Conservation (phyloP, 345 rosid genomes). For the Eutrema heterophyllum region DNA sequence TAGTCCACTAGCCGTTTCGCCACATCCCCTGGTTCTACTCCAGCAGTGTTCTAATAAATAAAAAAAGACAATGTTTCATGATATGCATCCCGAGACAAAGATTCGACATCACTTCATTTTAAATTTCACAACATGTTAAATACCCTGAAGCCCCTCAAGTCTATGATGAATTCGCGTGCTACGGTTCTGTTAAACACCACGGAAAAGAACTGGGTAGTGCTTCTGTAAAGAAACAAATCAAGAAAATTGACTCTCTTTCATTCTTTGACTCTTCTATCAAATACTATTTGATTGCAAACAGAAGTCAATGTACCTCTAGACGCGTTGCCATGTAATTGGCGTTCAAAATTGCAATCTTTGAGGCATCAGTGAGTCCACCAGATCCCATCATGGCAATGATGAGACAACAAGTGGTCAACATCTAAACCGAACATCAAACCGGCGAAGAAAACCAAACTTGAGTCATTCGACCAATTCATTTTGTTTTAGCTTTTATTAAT, state of each 20-base stretch:
- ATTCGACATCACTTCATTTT: background rate
- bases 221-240: constrained; percentile 39
- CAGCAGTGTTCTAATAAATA: constrained; percentile 67
- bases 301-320: constrained; percentile 56
- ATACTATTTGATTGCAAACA: background rate
- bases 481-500: too few species aligned
- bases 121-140: too few species aligned
- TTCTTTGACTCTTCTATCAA: background rate
- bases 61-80: background rate
- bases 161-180: constrained; percentile 95
- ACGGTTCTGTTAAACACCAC: constrained; percentile 89
- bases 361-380: constrained; percentile 89
- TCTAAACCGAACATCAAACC: too few species aligned
- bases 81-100: background rate
- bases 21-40: constrained; percentile 95
- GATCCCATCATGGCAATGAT: constrained; percentile 98
- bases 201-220: constrained; percentile 84
- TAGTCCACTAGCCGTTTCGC: constrained; percentile 96
- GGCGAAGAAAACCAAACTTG: too few species aligned
- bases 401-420: too few species aligned
- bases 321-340: constrained; percentile 99
- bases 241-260: background rate
- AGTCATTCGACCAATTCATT: too few species aligned
- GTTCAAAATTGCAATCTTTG: constrained; percentile 86
- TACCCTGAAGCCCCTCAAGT: constrained; percentile 92